Base-by-base conservation (phyloP, 345 rosid genomes). In the Microthlaspi erraticum region DNA sequence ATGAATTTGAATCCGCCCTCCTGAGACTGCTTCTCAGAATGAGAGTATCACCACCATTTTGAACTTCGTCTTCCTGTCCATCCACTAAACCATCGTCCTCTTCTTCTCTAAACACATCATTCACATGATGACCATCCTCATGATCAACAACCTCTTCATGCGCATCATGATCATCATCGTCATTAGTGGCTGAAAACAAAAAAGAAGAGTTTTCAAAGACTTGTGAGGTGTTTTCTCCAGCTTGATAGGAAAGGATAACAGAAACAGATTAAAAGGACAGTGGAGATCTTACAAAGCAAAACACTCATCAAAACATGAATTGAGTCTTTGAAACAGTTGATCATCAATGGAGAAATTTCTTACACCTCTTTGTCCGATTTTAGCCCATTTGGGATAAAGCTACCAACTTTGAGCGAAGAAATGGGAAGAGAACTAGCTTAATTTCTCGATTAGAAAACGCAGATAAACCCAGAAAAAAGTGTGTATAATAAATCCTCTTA, bases 261-360 rank as follows among this genome's bases (percentile, higher is more conserved):
- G 61, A 88, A 80, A 86, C 87, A 83, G 64, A 77, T 58, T 55
- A 79, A 85, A 5, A 66, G 86, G 82, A 64, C 85, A 80, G 2
- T 64, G 80, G 46, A 83, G 46, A 83, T 75, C 81, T 87, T 90
- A 81, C 88, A 70, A 8, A 81, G 76, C 86, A 85, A 77, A 77
- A 82, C 81, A 88, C 77, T 86, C 97, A 90, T 90, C 72, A 76
- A 76, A 75, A 62, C 70, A 62, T 66, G 58, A 17, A 59, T 37
- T 20, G 62, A 19, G 33, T 44, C 79, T 57, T 46, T 70, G 5
- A 70, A 70, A 70, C 79, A 76, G 67, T 64, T 76, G 62, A 70
- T 76, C 79, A 76, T 76, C 76, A 76, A 76, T 70, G 60, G 34
- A 75, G 45, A 75, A 23, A 3, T 29, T 44, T 54, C 62, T 38